phyloP scores from a whole-genome alignment of 2,329 filamentous ascomycete species.

The Venturia carpophila region DNA sequence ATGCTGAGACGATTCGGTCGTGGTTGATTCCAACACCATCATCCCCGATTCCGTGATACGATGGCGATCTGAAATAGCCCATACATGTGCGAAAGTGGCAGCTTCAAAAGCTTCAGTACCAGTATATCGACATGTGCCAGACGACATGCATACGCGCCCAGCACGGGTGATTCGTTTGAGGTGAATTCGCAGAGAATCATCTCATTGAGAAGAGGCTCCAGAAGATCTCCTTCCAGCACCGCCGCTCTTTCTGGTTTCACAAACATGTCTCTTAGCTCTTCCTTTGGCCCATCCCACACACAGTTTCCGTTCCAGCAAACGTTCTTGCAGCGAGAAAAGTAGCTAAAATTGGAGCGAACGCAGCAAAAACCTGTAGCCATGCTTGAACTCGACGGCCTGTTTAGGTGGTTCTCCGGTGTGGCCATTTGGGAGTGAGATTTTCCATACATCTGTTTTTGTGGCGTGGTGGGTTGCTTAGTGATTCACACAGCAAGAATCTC shows the following conservation, averaged over 20 bases:
- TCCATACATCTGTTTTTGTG: neutral
- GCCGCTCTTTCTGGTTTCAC: too few species aligned
- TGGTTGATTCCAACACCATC: conserved; percentile 40
- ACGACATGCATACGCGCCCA: conserved; percentile 18
- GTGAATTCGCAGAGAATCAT: conserved; percentile 60
- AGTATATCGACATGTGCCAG: neutral
- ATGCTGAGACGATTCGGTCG: conserved; percentile 43
- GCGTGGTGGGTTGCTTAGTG: neutral
- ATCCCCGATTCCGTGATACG: conserved; percentile 40
- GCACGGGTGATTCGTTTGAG: conserved; percentile 29
- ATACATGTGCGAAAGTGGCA: conserved; percentile 27
- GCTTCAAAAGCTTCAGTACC: neutral
- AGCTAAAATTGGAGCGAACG: too few species aligned
- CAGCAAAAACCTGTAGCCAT: too few species aligned
- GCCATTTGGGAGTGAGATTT: neutral
- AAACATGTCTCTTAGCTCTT: too few species aligned
- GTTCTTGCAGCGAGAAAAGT: too few species aligned
- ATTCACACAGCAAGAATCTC: too few species aligned
- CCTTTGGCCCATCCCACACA: too few species aligned
- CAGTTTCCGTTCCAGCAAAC: too few species aligned
- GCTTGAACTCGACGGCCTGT: neutral
- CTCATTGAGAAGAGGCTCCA: too few species aligned
- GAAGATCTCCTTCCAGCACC: too few species aligned
- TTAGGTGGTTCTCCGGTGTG: neutral
- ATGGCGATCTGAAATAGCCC: conserved; percentile 37